Evolutionary conservation across 2,329 filamentous ascomycete genomes (phyloP), one percentile per base, ranked within the genome.

Genomic region (Calonectria pseudoreteaudii): DNA sequence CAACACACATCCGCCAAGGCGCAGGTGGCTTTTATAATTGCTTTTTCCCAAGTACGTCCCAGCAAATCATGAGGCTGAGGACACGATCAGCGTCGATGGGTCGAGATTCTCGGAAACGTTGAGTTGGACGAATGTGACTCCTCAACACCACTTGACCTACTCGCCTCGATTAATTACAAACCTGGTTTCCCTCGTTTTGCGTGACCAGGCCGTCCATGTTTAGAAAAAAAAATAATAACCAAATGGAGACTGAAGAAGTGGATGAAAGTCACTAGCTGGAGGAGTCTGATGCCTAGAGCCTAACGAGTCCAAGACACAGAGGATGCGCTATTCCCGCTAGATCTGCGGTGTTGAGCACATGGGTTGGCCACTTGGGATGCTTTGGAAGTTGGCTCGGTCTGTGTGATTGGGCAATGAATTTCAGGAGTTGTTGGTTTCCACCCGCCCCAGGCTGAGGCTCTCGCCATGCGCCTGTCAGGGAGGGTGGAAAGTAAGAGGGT

Each of bases 11-110:
- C 66, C 41, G 23, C 58, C 47, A 53, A 67, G 49, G 65, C 73
- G 56, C 72, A 75, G 71, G 73, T 77, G 74, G 74, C 66, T 77
- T 66, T 71, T 26, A 41, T 36, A 74, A 65, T 73, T 71, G 66
- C 68, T 74, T 76, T 69, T 66, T 53, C 47, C 30, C 62, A 28
- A 41, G n/a, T 30, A 34, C n/a, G 69, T 50, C 49, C 36, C 50
- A 71, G 68, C 74, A 76, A 76, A 74, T 76, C 71, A 74, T 72
- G 68, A 72, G 60, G 52, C 71, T 66, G 70, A 65, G n/a, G 20
- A 14, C 41, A 28, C 31, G 56, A 66, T 69, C 71, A 69, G 36
- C 66, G 58, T 44, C 56, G 36, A 30, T 41, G 58, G 58, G 34
- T 52, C 49, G 30, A 62, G 26, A 50, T 69, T 60, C 56, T 47